Conservation (phyloP, 805 yeast species). For the Metschnikowia gelsemii region DNA sequence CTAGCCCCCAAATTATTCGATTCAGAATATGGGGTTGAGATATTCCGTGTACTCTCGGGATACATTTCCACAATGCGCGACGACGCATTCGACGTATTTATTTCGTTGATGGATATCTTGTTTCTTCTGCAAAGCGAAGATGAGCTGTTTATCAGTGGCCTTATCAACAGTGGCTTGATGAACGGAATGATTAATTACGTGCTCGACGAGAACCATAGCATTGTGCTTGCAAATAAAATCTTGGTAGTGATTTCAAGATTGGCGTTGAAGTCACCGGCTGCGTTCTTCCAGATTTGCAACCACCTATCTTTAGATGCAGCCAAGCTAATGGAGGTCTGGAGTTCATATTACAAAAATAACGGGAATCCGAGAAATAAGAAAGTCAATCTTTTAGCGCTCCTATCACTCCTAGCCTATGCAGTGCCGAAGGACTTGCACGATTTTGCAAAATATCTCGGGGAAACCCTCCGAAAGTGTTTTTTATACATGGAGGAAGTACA, state of each 20-base stretch:
- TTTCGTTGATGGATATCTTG: slow-evolving; percentile 54
- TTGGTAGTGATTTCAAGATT: slow-evolving; percentile 39
- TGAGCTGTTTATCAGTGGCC: slow-evolving; percentile 28
- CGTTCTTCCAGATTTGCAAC: slow-evolving; percentile 34
- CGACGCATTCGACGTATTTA: slow-evolving; percentile 59
- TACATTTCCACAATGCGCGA: slow-evolving; percentile 65
- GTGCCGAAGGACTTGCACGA: slow-evolving; percentile 24
- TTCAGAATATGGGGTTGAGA: slow-evolving; percentile 34
- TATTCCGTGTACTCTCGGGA: slow-evolving; percentile 50
- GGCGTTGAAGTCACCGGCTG: slow-evolving; percentile 33
- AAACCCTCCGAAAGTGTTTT: slow-evolving; percentile 33
- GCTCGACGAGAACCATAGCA: slow-evolving; percentile 43
- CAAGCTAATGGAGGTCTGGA: slow-evolving; percentile 35
- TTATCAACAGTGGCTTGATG: slow-evolving; percentile 47
- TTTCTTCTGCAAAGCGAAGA: slow-evolving; percentile 31
- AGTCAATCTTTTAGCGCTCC: slow-evolving; percentile 59
- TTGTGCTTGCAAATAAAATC: slow-evolving; percentile 39
- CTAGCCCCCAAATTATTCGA: slow-evolving; percentile 43
- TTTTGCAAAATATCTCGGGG: slow-evolving; percentile 23
- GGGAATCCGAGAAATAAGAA: slow-evolving; percentile 78
- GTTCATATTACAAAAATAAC: slow-evolving; percentile 47
- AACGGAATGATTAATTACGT: slow-evolving; percentile 42
- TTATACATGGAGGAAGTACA: slow-evolving; percentile 70
- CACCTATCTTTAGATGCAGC: slow-evolving; percentile 27
- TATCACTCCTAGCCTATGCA: slow-evolving; percentile 46